A percentile compares a stretch with the other conserved stretches of the same genome.
Evolutionary conservation across 306 rosid species (phyloP).

Genomic region (Lagenaria siceraria): DNA sequence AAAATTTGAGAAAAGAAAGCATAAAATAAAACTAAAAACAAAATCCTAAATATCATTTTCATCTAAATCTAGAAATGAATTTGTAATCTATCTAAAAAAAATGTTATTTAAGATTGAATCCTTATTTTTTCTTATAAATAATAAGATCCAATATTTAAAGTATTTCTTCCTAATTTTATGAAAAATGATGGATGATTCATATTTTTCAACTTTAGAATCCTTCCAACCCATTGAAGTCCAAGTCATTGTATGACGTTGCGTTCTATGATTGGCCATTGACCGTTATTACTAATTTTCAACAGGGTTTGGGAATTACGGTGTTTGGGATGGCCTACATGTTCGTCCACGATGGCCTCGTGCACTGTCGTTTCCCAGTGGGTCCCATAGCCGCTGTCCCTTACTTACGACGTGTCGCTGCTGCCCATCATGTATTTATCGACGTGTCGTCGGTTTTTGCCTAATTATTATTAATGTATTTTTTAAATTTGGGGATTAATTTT

Average conservation of each 20-base stretch:
- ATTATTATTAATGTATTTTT: background rate
- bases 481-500: background rate
- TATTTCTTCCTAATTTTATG: background rate
- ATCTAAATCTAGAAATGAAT: background rate
- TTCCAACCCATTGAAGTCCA: background rate
- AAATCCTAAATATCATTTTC: background rate
- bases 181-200: background rate
- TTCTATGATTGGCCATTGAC: background rate
- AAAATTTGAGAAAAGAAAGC: no score
- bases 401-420: conserved; percentile 69
- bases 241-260: conserved; percentile 9
- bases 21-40: no score
- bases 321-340: conserved; percentile 96
- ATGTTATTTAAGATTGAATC: background rate
- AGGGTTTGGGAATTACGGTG: conserved; percentile 83
- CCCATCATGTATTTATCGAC: conserved; percentile 45
- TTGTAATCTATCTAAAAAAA: background rate
- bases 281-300: background rate
- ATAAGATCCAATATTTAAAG: background rate
- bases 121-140: background rate
- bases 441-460: background rate
- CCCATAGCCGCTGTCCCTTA: conserved; percentile 86
- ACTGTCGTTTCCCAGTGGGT: conserved; percentile 78
- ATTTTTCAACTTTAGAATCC: background rate
- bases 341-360: conserved; percentile 91